Evolutionary conservation across 1,284 basidiomycete genomes (phyloP), one percentile per base, ranked within the genome.

Genomic region (Neolentinus lepideus): DNA sequence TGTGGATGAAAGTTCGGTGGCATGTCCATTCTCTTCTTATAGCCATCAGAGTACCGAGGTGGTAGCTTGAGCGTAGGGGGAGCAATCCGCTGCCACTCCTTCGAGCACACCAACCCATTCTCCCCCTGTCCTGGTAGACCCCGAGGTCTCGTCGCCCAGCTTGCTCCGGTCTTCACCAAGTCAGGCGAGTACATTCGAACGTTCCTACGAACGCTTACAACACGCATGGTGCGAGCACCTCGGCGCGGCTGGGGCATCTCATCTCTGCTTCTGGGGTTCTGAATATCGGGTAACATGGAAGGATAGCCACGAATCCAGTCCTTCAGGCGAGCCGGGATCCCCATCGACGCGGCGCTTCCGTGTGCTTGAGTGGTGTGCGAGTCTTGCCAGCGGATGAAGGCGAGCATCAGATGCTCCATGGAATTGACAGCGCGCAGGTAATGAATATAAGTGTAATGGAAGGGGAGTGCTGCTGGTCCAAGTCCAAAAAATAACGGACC

Each of bases 231-330:
- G 27, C 84, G 79, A 1, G 87, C 85, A 0, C 90, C 91, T 21
- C 83, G 80, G 21, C 92, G 79, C 0, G 90, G 81, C 67, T 68
- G 78, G 54, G 71, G 77, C 12, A 3, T 38, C 21, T 48, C 53
- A n/a, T 29, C 31, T 12, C 24, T 6, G 22, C 22, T 25, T 10
- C 33, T 10, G 4, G 25, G 6, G 38, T 64, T 67, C 9, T 70
- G 59, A 16, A 63, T 60, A 9, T 64, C 59, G 1, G 83, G 77
- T 10, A 88, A 68, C 77, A 82, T 88, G 9, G 77, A 66, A 0
- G 92, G 92, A 64, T 94, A 94, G 1, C 88, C 88, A 59, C 86
- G 81, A 59, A 93, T 89, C 92, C 91, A 94, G 60, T 89, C 86
- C 66, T 88, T 86, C 54, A 94, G 81, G 14, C 88, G 80, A 25